Evolutionary conservation across 2,329 filamentous ascomycete genomes (phyloP), one percentile per base, ranked within the genome.

Genomic region (Cadophora luteo-olivacea): DNA sequence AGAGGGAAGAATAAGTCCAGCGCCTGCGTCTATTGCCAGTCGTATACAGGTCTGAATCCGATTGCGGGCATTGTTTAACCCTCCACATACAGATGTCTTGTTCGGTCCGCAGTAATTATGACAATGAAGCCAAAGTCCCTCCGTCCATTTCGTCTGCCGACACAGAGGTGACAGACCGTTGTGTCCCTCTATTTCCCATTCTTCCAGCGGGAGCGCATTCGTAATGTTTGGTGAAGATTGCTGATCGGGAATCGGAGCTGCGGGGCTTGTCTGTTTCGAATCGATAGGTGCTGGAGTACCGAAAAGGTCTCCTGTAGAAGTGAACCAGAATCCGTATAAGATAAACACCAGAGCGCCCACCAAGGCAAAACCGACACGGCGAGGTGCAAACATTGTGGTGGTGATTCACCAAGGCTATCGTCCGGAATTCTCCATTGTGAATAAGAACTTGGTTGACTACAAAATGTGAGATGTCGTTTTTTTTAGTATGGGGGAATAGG

Each of bases 41-140:
- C 74, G 71, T 6, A 75, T 16, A 64, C 73, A 74, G 2, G 74
- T 70, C 61, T 75, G 72, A 19, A 73, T 52, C 22, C 74, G 68
- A 60, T 72, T 75, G 22, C 73, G 65, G 8, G 69, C 70, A 57
- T 75, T 75, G 64, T 73, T 75, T 1, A 73, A 61, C 7, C 74
- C 74, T 11, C 74, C 72, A 22, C 61, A 65, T 24, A 72, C 61
- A 12, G 72, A 69, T 19, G 51, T 71, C 12, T 68, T 36, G n/a
- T 70, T 64, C 22, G 45, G 45, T 3, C 70, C 69, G 58, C 61
- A 68, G 55, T 63, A 69, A 33, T 65, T 72, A 38, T 75, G 72
- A 6, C 74, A 75, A 38, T 75, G 72, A 25, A 75, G 64, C 68
- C 70, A 75, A n/a, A 75, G 64, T 0, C 72, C 72, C 5, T 68